Evolutionary conservation across 495 filamentous ascomycete species (phyloP), one percentile per base, ranked within the genome.

Genomic region (Xylaria flabelliformis): DNA sequence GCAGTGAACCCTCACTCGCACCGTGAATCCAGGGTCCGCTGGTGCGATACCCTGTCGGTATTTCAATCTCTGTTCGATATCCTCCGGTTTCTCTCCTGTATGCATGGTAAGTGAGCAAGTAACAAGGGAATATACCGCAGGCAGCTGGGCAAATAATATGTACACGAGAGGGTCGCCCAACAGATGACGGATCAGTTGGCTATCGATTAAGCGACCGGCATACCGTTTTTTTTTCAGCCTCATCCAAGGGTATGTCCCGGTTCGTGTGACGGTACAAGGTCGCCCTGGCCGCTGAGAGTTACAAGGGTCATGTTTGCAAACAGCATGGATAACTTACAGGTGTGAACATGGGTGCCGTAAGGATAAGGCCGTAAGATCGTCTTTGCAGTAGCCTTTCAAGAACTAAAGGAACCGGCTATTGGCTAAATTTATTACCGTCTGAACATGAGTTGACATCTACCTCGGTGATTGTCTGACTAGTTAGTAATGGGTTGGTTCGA

Each of bases 121-220:
- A 53, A 21, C 24, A 64, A 24, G 26, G 21, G 24, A 26, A 70
- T 24, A 63, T 26, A 39, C 17, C 42, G 32, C 41, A 21, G 26
- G 41, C 21, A 29, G 42, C n/a, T 53, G 19, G 32, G 29, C 19
- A 39, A 46, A n/a, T 56, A 17, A 32, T 56, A 56, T 32, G 53
- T 32, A 56, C 29, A 56, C 13, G 29, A 24, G 24, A 56, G 53
- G 53, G 53, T 29, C 53, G 19, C 59, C 41, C 17, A 19, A 63
- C 34, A 9, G 48, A 58, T 24, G n/a, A 32, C 36, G 62, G 53
- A 41, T 63, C 67, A 41, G 55, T 17, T 29, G 24, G 67, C 26
- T 19, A 70, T 48, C 34, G 32, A 67, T 48, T 19, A 48, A 69
- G 24, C 67, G 67, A 69, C 67, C 53, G 56, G 55, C 42, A 24